Base-by-base conservation (phyloP, 768 basidiomycete genomes). In the Termitomyces sp. region DNA sequence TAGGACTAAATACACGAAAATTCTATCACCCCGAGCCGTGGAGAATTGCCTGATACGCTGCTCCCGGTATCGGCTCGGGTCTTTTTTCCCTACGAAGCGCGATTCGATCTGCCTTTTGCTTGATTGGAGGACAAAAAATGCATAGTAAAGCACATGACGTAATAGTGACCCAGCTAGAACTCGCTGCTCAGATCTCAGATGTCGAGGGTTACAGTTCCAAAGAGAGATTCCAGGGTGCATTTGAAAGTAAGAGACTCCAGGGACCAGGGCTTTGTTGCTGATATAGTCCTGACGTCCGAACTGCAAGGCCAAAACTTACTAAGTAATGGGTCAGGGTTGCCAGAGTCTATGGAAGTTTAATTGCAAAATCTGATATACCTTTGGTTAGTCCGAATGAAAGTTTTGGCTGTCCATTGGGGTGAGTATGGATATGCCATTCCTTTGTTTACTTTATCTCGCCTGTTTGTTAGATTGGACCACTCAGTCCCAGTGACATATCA, bases 341-440 rank as follows among this genome's bases (percentile, higher is more conserved):
- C 0, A 79, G 74, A 56, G 73, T 84, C 0, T 84, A 82, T 60
- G 80, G 80, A 31, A 77, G 76, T 53, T 84, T 81, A 62, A 79
- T 84, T 13, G 71, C 83, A 9, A 75, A 71, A 54, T 76, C 79
- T 0, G 52, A 67, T 5, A 66, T 84, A 5, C 71, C 73, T 1
- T 56, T 68, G 12, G 73, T 78, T 10, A 75, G 73, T 41, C 74
- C 76, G 7, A 66, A 73, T 36, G 77, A 79, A 55, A 73, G 61
- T 29, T 79, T 79, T 52, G 73, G 75, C 43, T 78, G 74, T 63
- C 68, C 75, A 7, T 70, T 79, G 18, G 77, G 77, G 77, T 77
- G 60, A 15, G 71, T 62, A 15, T 12, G n/a, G n/a, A n/a, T n/a
- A n/a, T n/a, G n/a, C n/a, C 50, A 15, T 51, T 15, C 18, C n/a